A percentile compares a stretch with the other conserved stretches of the same genome.
phyloP scores from a whole-genome alignment of 345 rosid genomes.

The Populus tremula region DNA sequence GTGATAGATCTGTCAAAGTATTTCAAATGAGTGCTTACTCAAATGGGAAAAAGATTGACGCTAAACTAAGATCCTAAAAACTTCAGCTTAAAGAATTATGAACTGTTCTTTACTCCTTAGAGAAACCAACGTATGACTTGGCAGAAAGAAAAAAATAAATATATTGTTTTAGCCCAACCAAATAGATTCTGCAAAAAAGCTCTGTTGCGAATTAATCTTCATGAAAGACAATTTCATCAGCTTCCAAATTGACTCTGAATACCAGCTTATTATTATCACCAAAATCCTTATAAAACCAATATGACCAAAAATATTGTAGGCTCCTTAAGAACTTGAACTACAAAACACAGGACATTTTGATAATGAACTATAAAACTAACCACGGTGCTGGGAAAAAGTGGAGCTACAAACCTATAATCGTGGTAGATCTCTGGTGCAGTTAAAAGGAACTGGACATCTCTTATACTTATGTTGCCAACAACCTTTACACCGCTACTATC shows the following conservation, averaged over 20 bases:
- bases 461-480: constrained; percentile 81
- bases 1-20: constrained; percentile 63
- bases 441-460: constrained; percentile 86
- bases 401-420: constrained; percentile 59
- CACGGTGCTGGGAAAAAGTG: constrained; percentile 2
- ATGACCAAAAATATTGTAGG: not conserved
- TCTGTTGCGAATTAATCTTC: not conserved
- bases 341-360: not conserved
- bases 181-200: not conserved
- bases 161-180: not conserved
- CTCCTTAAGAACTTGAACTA: not conserved
- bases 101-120: too few relatives aligned
- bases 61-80: not conserved
- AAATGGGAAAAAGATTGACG: not conserved
- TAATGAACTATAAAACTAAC: not conserved
- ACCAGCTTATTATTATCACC: not conserved
- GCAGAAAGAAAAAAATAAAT: not conserved
- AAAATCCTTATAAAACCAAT: not conserved
- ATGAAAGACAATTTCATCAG: not conserved
- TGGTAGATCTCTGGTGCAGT: constrained; percentile 92
- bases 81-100: not conserved
- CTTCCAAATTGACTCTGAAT: not conserved
- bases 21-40: not conserved
- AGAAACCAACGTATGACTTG: too few relatives aligned
- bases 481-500: constrained; percentile 57